Base-by-base conservation (phyloP, 768 basidiomycete genomes). In the Pisolithus marmoratus region DNA sequence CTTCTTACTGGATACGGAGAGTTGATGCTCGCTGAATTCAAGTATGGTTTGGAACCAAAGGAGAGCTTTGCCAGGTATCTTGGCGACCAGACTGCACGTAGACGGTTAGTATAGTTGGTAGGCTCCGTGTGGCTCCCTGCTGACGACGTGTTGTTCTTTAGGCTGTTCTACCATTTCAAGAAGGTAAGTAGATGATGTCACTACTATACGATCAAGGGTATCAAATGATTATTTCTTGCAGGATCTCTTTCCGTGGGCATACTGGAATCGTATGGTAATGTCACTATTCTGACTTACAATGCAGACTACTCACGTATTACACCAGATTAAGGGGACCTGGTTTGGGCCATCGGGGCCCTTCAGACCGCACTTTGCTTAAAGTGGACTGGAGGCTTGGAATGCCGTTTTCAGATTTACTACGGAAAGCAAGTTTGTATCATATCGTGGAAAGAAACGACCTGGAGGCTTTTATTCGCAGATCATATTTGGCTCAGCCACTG, bases 11-110 rank as follows among this genome's bases (percentile, higher is more conserved):
- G 87, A 26, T 90, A 91, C 58, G 87, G 87, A 17, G 76, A 88
- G 68, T 68, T 90, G 38, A 79, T 97, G 82, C 76, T 97, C 49
- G 86, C 90, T 24, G 94, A 97, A 68, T 97, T 97, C 78, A 90
- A 89, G 66, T 99, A 97, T 67, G 94, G 90, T 15, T 71, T 85
- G 1, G 80, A 85, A 62, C 90, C 93, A 1, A 85, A 92, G 59
- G 95, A 98, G 71, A 80, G 89, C 0, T 98, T 99, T 62, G 70
- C 78, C 15, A 62, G 68, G 3, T 71, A 79, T 59, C 70, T 92
- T 22, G 80, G 80, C 29, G 83, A 95, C 64, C 94, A 96, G 70
- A 67, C 74, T n/a, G 82, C 78, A 53, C 85, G 85, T 36, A 78
- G 85, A 60, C 77, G 85, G 90, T 88, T 54, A 54, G 77, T 70